phyloP scores from a whole-genome alignment of 83 land plant genomes.

The Larix sibirica region DNA sequence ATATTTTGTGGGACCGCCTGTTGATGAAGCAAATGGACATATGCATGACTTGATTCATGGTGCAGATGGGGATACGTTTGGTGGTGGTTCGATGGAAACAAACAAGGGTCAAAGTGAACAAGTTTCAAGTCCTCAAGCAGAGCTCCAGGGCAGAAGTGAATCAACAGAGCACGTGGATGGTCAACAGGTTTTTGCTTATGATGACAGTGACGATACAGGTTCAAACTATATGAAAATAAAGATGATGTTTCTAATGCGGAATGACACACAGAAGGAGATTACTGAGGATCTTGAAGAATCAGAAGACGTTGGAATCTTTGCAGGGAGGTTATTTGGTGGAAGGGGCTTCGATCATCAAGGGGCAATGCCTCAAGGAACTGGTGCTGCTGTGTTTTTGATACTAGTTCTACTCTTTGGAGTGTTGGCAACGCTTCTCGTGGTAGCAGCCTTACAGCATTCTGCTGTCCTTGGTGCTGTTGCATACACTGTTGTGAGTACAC shows the following conservation, averaged over 20 bases:
- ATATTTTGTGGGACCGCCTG: background rate
- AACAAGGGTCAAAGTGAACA: background rate
- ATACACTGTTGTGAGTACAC: constrained; percentile 45
- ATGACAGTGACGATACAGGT: background rate
- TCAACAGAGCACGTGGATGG: background rate
- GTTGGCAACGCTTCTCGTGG: background rate
- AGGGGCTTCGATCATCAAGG: constrained; percentile 7
- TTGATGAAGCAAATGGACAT: constrained; percentile 8
- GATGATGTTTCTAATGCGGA: background rate
- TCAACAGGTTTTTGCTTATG: background rate
- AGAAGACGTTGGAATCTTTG: constrained; percentile 9
- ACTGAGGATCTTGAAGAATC: constrained; percentile 4
- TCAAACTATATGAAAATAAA: background rate
- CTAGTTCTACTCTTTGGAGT: background rate
- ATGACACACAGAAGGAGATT: background rate
- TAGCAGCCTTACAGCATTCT: constrained; percentile 19
- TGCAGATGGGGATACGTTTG: background rate
- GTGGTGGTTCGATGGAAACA: background rate
- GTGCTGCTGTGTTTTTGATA: background rate
- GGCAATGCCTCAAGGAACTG: constrained; percentile 16
- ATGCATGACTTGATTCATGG: background rate
- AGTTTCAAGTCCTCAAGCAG: background rate
- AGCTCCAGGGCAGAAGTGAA: background rate
- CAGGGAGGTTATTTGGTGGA: constrained; percentile 15
- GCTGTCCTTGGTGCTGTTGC: constrained; percentile 67